Base-by-base conservation (phyloP, 768 basidiomycete species). In the Rhizopogon roseolus region DNA sequence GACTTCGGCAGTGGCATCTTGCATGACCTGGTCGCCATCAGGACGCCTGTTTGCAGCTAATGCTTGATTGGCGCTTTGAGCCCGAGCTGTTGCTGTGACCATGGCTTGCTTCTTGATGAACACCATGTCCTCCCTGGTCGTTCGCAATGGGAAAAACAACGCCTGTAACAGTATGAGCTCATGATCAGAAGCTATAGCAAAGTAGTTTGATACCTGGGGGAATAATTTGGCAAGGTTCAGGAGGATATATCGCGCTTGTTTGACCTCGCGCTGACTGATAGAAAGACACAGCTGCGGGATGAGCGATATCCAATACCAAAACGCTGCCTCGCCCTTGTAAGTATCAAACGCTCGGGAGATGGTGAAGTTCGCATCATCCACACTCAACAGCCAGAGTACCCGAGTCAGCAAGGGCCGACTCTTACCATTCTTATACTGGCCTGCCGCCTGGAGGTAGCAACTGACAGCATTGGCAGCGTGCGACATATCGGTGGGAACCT, bases 301-400 rank as follows among this genome's bases (percentile, higher is more conserved):
- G 53, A 98, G 75, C 1, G 96, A 90, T 61, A 99, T 95, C 97
- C 97, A 99, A 69, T 93, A 98, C 97, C 97, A 99, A 59, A 89
- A 90, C 11, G 93, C 93, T 3, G 91, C 84, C 64, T 98, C 96
- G 55, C 96, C 96, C 66, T 95, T 96, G 72, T 97, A 97, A 22
- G 85, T 88, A 65, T 98, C 94, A 61, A 97, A 97, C 0, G 89
- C 86, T 41, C 85, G 80, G 22, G 88, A 86, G 52, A 90, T 84
- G 2, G 82, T 82, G 55, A 85, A 77, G 22, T 75, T 71, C 14
- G 69, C 74, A 56, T 99, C 96, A 64, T 99, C 97, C 16, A 98
- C 77, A 64, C 92, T 93, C 38, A 99, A 79, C 9, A 99, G 75
- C 97, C 97, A 99, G n/a, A 98, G 76, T 6, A 98, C 86, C 5